Evolutionary conservation across 148 eudicot genomes (phyloP), one percentile per base, ranked within the genome.

Genomic region (Nyssa sinensis): DNA sequence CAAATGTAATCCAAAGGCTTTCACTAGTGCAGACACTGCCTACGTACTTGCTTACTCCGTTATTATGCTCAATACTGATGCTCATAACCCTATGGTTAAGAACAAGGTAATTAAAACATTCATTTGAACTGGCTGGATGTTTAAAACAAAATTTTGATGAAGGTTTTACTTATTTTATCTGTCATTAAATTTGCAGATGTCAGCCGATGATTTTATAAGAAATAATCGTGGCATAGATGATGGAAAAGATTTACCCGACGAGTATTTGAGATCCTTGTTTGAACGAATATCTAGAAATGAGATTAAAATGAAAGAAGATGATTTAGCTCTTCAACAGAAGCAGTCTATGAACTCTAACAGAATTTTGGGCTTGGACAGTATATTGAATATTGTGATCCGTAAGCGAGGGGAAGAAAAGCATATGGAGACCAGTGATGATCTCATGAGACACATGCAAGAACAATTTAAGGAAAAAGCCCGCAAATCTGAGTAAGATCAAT

Each of bases 401-500:
- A 96, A 91, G 77, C 83, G 90, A 74, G 90, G 92, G 67, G 99
- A 85, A 74, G 99, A 88, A 53, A 85, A 77, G 77, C 80, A 81
- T 69, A 63, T 93, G 94, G 98, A 85, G 83, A 83, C 93, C 24
- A 86, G 97, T 73, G 99, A 96, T 82, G 94, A 93, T 83, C 88
- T 93, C 71, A 84, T 96, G 84, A 88, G 91, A 81, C 93, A 91
- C 84, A 96, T 96, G 99, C 98, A 96, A 79, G 92, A 93, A 70
- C 99, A 96, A 78, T 96, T 96, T 62, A 93, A 96, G 83, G 98
- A 93, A 84, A 93, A 93, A 82, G 99, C 99, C 79, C 93, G 98
- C 80, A 96, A 93, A 80, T 88, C 98, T 68, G 99, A 96, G 99
- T 96, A 88, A 93, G 99, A 81, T 70, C 19, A 64, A 65, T 51